Base-by-base conservation (phyloP, 1,139 yeast species). In the Nakaseomyces sp. region DNA sequence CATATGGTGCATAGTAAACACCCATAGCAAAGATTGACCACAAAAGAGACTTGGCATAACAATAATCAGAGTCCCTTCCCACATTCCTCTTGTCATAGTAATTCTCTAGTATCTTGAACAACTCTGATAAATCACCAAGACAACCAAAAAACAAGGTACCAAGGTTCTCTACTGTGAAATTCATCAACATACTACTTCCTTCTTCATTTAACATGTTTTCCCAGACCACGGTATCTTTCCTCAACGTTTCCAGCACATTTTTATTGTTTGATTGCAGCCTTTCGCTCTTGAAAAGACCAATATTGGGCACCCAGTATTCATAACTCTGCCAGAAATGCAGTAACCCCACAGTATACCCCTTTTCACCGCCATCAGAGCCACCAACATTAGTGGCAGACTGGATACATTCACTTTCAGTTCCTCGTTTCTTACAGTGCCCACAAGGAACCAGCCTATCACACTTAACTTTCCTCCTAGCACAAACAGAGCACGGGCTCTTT, bases 381-480 rank as follows among this genome's bases (percentile, higher is more conserved):
- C 42, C 22, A 18, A 26, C 40, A 5, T 19, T 24, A 20, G 41
- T 43, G 5, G 44, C 44, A 1, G 47, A 45, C 17, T 47, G 47
- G 13, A 52, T 40, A 40, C 65, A 62, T 37, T 50, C 53, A 19
- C 51, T 46, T 20, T 58, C 59, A 19, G 50, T 43, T 2, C 63
- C 63, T 44, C 58, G 50, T 40, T 55, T 57, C 9, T 52, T 45
- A 45, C 66, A 63, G 42, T 58, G 53, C 16, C 57, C 46, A 37
- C 66, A 63, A 0, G 66, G 66, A 9, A 60, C 45, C 40, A 53
- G 40, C 18, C 63, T 49, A 46, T 63, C 66, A 49, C 66, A 63
- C 42, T 60, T 61, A 12, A 60, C 59, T 42, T 60, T 61, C 19
- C 60, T 47, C 30, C 45, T 51, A 2, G 55, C 45, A 45, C 65